These are phyloP conservation scores for Debaryomycetaceae sp. DNA, from an alignment of 1,139 yeast genomes.

Conservation along the genomic window DNA sequence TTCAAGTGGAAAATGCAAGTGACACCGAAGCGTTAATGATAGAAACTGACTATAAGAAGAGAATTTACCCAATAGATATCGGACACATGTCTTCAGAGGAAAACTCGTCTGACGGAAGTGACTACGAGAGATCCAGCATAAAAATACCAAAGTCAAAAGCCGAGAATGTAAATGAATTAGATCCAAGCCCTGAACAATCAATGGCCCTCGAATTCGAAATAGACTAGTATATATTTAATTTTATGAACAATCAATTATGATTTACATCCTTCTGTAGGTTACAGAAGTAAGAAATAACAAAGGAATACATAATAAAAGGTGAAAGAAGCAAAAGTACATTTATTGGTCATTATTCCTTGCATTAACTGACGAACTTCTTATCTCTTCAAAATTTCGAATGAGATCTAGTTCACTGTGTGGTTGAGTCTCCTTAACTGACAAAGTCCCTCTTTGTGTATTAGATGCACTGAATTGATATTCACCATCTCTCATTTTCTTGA, in stretches of 20 bases:
- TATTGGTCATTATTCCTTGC: background rate
- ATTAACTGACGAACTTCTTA: background rate
- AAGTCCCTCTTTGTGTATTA: slow-evolving; percentile 11
- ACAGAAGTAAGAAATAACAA: background rate
- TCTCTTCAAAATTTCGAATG: background rate
- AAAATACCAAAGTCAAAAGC: background rate
- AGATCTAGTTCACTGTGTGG: slow-evolving; percentile 1
- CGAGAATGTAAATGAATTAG: background rate
- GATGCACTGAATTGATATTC: slow-evolving; percentile 21
- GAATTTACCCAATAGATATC: background rate
- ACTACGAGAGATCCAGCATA: background rate
- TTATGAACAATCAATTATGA: background rate
- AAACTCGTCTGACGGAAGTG: background rate
- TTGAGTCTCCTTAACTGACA: slow-evolving; percentile 9
- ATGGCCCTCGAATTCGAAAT: slow-evolving; percentile 33
- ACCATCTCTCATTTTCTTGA: slow-evolving; percentile 10
- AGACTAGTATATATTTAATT: slow-evolving; percentile 10
- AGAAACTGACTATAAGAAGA: background rate
- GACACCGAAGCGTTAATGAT: background rate
- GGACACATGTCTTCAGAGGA: background rate
- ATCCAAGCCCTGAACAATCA: background rate
- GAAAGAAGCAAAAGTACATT: background rate
- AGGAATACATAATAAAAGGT: background rate
- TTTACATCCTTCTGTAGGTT: too few relatives aligned
- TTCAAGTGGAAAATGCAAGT: background rate